Percentiles rank a stretch among this genome's conserved stretches.
phyloP scores from a whole-genome alignment of 108 stramenopile genomes.

The Cyclotella atomus region DNA sequence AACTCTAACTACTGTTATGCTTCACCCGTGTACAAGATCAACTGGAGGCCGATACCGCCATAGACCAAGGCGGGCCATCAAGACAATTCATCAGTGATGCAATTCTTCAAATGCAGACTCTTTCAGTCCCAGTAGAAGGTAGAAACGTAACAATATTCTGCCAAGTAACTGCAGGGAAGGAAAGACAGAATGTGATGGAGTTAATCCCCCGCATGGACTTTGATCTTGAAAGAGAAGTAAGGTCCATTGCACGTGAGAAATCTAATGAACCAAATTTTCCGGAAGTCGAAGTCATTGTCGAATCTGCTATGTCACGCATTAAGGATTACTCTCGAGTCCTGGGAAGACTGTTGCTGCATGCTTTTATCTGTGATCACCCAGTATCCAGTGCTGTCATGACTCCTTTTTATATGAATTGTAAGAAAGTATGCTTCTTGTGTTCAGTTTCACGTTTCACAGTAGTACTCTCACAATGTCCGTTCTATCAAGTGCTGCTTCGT shows the following conservation, averaged over 20 bases:
- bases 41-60: constrained; percentile 6
- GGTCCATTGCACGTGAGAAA: background rate
- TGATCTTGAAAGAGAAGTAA: background rate
- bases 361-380: constrained; percentile 8
- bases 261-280: background rate
- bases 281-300: background rate
- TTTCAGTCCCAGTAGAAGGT: constrained; percentile 6
- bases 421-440: background rate
- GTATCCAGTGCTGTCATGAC: constrained; percentile 21
- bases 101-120: constrained; percentile 11
- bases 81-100: constrained; percentile 24
- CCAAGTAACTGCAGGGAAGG: background rate
- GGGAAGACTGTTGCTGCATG: constrained; percentile 29
- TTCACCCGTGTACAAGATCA: background rate
- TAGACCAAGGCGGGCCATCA: constrained; percentile 29
- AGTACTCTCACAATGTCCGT: background rate
- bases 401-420: constrained; percentile 28
- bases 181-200: background rate
- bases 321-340: background rate
- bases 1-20: background rate
- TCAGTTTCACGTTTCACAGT: background rate
- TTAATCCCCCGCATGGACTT: background rate
- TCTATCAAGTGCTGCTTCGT: constrained; percentile 22
- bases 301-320: background rate
- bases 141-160: background rate